Base-by-base conservation (phyloP, 2,329 filamentous ascomycete species). In the Cordyceps tenuipes region DNA sequence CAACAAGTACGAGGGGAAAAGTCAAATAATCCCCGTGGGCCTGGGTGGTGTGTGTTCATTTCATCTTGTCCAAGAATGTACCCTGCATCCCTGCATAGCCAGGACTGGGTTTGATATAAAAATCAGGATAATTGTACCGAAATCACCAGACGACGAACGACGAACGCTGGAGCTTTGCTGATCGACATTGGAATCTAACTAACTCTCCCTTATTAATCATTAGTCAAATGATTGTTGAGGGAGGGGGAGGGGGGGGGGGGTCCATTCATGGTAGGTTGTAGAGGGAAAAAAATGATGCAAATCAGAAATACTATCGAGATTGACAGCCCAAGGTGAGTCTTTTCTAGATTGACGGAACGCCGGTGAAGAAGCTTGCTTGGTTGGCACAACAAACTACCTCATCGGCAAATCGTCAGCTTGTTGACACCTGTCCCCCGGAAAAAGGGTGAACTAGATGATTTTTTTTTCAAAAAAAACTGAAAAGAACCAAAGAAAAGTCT, bases 211-310 rank as follows among this genome's bases (percentile, higher is more conserved):
- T 23, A 5, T 17, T 47, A 43, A 44, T 23, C 8, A 29, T 29
- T 6, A 1, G 29, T 17, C 34, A 15, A 50, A 29, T 6, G 46
- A 15, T 17, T 26, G 9, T 17, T 26, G 9, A 23, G 23, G 23
- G 23, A 23, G 4, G 23, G 23, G 23, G 23, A n/a, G 23, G 23
- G 23, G 23, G 23, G 26, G 39, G 36, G 56, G 47, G 56, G 46
- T 58, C 46, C 56, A 46, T 58, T 58, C 56, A 58, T 58, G 48
- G 47, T 50, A n/a, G 29, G 50, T 48, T 19, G 6, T 12, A 29
- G 10, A 15, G 34, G 29, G 34, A 36, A 13, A 36, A 36, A 36
- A 13, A 36, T 36, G 9, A 29, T 29, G 7, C 7, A 29, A 29
- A 29, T 29, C 7, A 29, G 34, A 36, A 36, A 36, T 12, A 36